Evolutionary conservation across 202 grass and related monocot genomes (phyloP).

Genomic region (Alloteropsis angusta): DNA sequence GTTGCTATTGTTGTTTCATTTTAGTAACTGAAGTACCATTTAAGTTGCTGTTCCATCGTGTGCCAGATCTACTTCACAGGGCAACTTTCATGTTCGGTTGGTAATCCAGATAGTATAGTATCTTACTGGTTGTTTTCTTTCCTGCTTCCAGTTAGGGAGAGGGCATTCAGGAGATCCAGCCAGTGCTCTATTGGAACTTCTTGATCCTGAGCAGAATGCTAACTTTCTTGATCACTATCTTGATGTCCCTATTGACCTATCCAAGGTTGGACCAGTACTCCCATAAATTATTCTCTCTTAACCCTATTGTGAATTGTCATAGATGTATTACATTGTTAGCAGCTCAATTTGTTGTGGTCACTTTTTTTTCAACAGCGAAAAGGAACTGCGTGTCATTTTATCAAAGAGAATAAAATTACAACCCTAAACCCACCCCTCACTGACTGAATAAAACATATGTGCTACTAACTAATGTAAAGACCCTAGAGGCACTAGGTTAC

Average conservation of each 20-base stretch:
- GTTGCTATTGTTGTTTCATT: neutral
- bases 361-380: neutral
- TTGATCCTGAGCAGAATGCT: slow-evolving; percentile 94
- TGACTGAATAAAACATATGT: too few species aligned
- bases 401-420: neutral
- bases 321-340: neutral
- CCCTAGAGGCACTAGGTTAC: too few species aligned
- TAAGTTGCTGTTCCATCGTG: neutral
- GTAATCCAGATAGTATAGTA: neutral
- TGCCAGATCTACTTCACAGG: neutral
- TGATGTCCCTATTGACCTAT: slow-evolving; percentile 96
- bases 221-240: slow-evolving; percentile 99
- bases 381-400: neutral
- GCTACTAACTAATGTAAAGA: too few species aligned
- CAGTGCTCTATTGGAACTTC: slow-evolving; percentile 92
- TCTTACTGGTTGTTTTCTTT: slow-evolving; percentile 20
- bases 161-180: slow-evolving; percentile 94
- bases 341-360: neutral
- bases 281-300: neutral
- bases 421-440: too few species aligned
- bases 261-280: slow-evolving; percentile 54
- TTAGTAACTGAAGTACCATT: neutral
- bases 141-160: slow-evolving; percentile 62
- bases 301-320: neutral
- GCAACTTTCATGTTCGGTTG: neutral